Base-by-base conservation (phyloP, 2,329 filamentous ascomycete genomes). In the Westerdykella sp. region DNA sequence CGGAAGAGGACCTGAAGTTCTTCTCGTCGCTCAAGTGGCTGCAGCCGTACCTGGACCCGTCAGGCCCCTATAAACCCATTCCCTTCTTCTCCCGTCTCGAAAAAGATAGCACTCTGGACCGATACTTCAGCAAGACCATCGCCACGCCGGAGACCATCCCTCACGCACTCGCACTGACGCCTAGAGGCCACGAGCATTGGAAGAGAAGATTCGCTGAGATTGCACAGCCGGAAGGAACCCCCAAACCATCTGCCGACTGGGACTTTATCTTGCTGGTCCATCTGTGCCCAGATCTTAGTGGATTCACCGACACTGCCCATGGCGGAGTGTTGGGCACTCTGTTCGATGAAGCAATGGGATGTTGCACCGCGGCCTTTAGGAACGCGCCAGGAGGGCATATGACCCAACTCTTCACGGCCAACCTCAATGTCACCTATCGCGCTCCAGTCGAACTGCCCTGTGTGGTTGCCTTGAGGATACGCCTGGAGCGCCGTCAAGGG, bases 281-380 rank as follows among this genome's bases (percentile, higher is more conserved):
- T 7, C 39, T 41, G 16, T 11, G 23, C 3, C n/a, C 11, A 10
- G n/a, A 32, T 18, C 14, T 41, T 10, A 34, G 23, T 22, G 39
- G 39, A 15, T 41, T 41, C 30, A 22, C 13, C 7, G 30, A 34
- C 18, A 41, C 39, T 14, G 39, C 39, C 23, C 39, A 41, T 34
- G 39, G 39, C 12, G 39, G 39, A 11, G 9, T 41, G 16, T 21
- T 41, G 39, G 14, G 23, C 9, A 28, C 39, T 11, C 30, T 41
- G 39, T 41, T 41, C 30, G 39, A 41, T 21, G 39, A 41, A 28
- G 15, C n/a, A 11, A 41, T 41, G 39, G 30, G 39, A n/a, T 22
- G 21, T 1, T 41, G 39, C 21, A 15, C 30, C 4, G 39, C 25
- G 7, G 14, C 15, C 10, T 32, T 34, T 16, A 13, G 39, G 5